These are phyloP conservation scores for Dissoconium aciculare DNA, from an alignment of 2,329 filamentous ascomycete genomes.

Conservation along the genomic window DNA sequence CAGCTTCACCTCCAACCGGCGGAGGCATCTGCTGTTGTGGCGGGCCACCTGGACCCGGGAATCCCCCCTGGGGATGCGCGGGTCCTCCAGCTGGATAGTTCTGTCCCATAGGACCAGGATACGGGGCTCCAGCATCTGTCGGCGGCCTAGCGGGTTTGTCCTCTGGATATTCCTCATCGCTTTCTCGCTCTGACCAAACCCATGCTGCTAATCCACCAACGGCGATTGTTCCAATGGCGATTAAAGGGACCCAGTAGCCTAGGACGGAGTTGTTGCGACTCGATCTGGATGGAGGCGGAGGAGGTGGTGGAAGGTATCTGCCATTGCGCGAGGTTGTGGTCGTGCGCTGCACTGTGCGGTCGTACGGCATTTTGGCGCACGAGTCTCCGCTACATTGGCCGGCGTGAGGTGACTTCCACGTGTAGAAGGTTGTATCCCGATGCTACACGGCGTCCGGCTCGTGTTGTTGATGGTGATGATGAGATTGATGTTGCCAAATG, in stretches of 20 bases:
- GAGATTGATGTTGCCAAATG: neutral
- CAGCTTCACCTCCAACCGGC: conserved; percentile 16
- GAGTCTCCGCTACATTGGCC: too few species aligned
- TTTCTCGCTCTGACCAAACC: conserved; percentile 83
- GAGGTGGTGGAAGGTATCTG: conserved; percentile 24
- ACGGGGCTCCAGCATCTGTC: conserved; percentile 11
- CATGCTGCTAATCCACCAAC: conserved; percentile 76
- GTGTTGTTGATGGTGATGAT: conserved; percentile 1
- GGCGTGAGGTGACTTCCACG: neutral
- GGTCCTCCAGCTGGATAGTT: conserved; percentile 13
- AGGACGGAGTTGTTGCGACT: conserved; percentile 44
- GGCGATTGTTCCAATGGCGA: conserved; percentile 73
- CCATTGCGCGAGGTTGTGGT: conserved; percentile 37
- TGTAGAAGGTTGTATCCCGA: neutral
- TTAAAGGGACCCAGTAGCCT: conserved; percentile 80
- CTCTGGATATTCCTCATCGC: conserved; percentile 43
- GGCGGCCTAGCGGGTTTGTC: conserved; percentile 21
- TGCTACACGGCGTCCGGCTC: neutral
- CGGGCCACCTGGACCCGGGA: conserved; percentile 15
- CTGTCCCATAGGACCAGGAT: conserved; percentile 14
- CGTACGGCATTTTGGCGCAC: conserved; percentile 35
- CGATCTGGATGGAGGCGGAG: conserved; percentile 22
- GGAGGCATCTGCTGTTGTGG: conserved; percentile 16
- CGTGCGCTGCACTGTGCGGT: conserved; percentile 31
- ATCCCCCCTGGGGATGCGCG: conserved; percentile 6